Evolutionary conservation across 768 basidiomycete species (phyloP).

Genomic region (Lyophyllum shimeji): DNA sequence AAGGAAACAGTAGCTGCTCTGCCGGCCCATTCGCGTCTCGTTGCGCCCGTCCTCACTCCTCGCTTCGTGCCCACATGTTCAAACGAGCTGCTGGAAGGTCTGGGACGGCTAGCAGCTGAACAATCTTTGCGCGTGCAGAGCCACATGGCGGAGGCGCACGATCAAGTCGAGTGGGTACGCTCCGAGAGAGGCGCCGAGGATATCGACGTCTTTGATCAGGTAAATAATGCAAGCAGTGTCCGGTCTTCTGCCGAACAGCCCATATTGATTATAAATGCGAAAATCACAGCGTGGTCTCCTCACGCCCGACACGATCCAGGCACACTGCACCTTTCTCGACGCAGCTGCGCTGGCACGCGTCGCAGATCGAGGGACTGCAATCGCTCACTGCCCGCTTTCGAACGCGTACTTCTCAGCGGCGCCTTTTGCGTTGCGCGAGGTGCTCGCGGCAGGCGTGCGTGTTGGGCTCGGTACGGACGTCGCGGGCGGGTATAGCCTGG

Average conservation of each 20-base stretch:
- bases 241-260: too few species aligned
- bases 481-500: slow-evolving; percentile 81
- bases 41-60: slow-evolving; percentile 85
- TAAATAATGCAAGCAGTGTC: too few species aligned
- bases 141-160: slow-evolving; percentile 80
- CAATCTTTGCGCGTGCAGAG: slow-evolving; percentile 66
- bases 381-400: slow-evolving; percentile 89
- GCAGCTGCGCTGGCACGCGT: slow-evolving; percentile 50
- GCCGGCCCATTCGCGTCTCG: slow-evolving; percentile 46
- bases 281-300: slow-evolving; percentile 54
- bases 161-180: slow-evolving; percentile 73
- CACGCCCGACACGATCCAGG: slow-evolving; percentile 70
- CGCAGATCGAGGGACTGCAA: slow-evolving; percentile 47
- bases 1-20: slow-evolving; percentile 36
- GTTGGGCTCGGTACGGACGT: slow-evolving; percentile 86
- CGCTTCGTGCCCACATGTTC: slow-evolving; percentile 91
- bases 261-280: background rate
- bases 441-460: slow-evolving; percentile 57
- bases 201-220: slow-evolving; percentile 73
- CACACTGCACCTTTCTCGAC: slow-evolving; percentile 86
- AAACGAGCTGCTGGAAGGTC: slow-evolving; percentile 59
- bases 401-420: slow-evolving; percentile 84
- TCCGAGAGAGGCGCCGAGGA: slow-evolving; percentile 62
- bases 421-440: slow-evolving; percentile 71
- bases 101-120: slow-evolving; percentile 53